Base-by-base conservation (phyloP, 192 early-diverging fungal genomes). In the Linnemannia elongata region DNA sequence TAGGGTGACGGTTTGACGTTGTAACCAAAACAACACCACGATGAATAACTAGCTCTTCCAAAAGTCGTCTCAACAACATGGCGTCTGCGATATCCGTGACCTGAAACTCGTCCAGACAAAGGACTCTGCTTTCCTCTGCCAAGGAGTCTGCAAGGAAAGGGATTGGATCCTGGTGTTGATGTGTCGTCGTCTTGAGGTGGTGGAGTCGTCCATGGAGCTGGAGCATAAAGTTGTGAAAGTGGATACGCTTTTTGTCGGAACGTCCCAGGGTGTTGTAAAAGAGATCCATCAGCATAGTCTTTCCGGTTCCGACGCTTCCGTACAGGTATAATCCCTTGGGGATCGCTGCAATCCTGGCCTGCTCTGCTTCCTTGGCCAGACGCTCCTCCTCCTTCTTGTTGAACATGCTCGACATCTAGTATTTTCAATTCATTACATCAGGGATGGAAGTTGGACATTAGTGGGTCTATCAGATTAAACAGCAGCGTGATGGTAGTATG, bases 1-100 rank as follows among this genome's bases (percentile, higher is more conserved):
- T 93, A 0, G 97, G 98, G 68, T 95, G 97, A 38, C 98, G 90
- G 86, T 99, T 99, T 10, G 96, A 97, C 1, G 97, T 99, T 18
- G 97, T 96, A 6, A 99, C 95, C 27, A 98, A 83, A 2, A 99
- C 95, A 1, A 99, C 95, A 44, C 97, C 97, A 33, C 89, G 77
- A 45, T 94, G 82, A 7, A 91, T 88, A 76, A 98, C 97, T 41
- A 99, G 89, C 84, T 97, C 96, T 2, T 92, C 91, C 77, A 98
- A 93, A 38, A 98, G 89, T 8, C 93, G 93, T 57, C 97, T 90
- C 69, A 98, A 79, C 44, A 98, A 94, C 98, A 98, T 98, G 75
- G 98, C 98, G 85, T 99, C 98, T 6, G 96, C 96, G 78, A 99
- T 99, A 85, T 99, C 97, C 3, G 98, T 99, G 10, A 99, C 98